Evolutionary conservation across 257 asterid species (phyloP).

Genomic region (Solanum commersonii): DNA sequence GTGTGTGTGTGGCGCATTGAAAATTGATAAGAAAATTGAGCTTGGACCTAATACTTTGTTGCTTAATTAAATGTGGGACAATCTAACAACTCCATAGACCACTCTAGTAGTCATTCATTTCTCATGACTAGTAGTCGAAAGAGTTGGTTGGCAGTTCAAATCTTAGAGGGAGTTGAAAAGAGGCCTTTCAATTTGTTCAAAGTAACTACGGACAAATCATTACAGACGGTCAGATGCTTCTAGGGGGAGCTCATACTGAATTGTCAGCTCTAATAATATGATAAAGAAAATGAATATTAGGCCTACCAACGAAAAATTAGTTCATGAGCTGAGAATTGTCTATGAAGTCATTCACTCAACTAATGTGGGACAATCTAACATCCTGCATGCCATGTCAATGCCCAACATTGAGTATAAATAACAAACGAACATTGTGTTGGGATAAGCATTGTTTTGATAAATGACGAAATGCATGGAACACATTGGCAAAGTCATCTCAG

Average conservation of each 20-base stretch:
- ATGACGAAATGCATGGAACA: no score
- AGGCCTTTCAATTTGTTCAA: neutral
- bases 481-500: no score
- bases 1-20: neutral
- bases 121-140: neutral
- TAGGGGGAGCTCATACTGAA: neutral
- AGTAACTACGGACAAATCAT: neutral
- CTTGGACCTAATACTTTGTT: neutral
- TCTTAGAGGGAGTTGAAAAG: neutral
- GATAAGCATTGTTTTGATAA: no score
- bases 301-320: neutral
- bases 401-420: neutral
- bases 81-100: neutral
- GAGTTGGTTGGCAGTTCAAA: neutral
- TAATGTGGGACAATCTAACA: neutral
- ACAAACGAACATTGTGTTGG: neutral
- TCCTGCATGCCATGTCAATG: neutral
- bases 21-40: neutral
- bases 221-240: neutral
- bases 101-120: neutral
- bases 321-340: neutral
- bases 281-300: no score
- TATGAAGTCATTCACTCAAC: neutral
- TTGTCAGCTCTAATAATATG: neutral
- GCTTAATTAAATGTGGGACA: neutral